These are phyloP conservation scores for Lepraria neglecta DNA, from an alignment of 495 filamentous ascomycete genomes.

Conservation along the genomic window DNA sequence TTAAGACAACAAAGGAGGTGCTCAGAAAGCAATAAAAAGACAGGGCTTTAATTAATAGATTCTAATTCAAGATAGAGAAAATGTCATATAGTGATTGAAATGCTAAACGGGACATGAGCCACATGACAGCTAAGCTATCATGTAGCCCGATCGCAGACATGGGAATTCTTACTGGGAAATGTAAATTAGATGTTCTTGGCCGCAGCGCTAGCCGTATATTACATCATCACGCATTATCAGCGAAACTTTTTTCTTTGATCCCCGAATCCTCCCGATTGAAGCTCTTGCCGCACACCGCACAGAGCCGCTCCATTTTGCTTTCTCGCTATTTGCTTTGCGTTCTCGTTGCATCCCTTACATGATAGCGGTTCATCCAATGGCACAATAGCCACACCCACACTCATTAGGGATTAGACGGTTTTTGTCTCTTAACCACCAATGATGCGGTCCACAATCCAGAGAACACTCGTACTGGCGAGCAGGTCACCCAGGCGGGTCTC, in stretches of 20 bases:
- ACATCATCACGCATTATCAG: conserved; percentile 7
- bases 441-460: conserved; percentile 12
- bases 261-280: conserved; percentile 1
- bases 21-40: not conserved
- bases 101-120: too few species aligned
- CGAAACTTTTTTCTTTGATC: not conserved
- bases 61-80: too few species aligned
- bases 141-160: too few species aligned
- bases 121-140: too few species aligned
- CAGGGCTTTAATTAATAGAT: too few species aligned
- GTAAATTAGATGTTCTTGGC: not conserved
- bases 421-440: not conserved
- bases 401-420: not conserved
- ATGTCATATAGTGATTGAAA: too few species aligned
- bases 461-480: conserved; percentile 8
- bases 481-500: not conserved
- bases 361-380: too few species aligned
- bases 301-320: too few species aligned
- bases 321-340: too few species aligned
- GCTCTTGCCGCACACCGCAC: not conserved
- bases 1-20: conserved; percentile 56
- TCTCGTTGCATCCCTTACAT: too few species aligned
- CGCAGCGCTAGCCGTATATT: not conserved
- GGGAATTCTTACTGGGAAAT: not conserved
- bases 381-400: not conserved